These are phyloP conservation scores for Phaeolepiota aurea DNA, from an alignment of 768 basidiomycete species.

Conservation along the genomic window DNA sequence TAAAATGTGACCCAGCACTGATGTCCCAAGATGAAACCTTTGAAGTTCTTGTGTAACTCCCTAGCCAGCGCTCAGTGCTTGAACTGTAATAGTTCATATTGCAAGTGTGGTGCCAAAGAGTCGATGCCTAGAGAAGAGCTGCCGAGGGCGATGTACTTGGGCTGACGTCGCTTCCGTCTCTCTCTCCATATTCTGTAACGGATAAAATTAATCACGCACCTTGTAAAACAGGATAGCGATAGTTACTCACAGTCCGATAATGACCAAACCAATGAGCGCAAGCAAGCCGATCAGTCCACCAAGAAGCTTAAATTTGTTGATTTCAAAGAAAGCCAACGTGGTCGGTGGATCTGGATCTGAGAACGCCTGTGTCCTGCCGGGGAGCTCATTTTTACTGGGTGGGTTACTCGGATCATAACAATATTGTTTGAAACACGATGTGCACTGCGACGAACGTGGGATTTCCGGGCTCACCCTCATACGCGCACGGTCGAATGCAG, in stretches of 20 bases:
- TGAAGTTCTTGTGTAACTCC: too few relatives aligned
- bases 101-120: too few relatives aligned
- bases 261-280: slow-evolving; percentile 27
- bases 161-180: too few relatives aligned
- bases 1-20: too few relatives aligned
- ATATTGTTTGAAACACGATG: slow-evolving; percentile 44
- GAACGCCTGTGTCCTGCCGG: slow-evolving; percentile 34
- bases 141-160: too few relatives aligned
- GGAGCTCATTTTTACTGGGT: slow-evolving; percentile 33
- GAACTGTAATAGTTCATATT: too few relatives aligned
- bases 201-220: background rate
- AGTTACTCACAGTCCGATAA: slow-evolving; percentile 29
- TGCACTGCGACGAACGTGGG: slow-evolving; percentile 30
- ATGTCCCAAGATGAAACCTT: too few relatives aligned
- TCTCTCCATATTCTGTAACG: background rate
- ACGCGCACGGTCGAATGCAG: slow-evolving; percentile 46
- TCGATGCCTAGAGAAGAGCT: too few relatives aligned
- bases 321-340: slow-evolving; percentile 31
- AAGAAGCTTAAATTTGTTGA: slow-evolving; percentile 38
- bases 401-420: slow-evolving; percentile 42
- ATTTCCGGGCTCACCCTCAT: slow-evolving; percentile 24
- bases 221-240: background rate
- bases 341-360: slow-evolving; percentile 48
- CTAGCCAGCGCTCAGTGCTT: too few relatives aligned
- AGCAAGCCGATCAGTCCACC: slow-evolving; percentile 37